These are phyloP conservation scores for Avena atlantica DNA, from an alignment of 176 grass and related monocot genomes.

Conservation along the genomic window DNA sequence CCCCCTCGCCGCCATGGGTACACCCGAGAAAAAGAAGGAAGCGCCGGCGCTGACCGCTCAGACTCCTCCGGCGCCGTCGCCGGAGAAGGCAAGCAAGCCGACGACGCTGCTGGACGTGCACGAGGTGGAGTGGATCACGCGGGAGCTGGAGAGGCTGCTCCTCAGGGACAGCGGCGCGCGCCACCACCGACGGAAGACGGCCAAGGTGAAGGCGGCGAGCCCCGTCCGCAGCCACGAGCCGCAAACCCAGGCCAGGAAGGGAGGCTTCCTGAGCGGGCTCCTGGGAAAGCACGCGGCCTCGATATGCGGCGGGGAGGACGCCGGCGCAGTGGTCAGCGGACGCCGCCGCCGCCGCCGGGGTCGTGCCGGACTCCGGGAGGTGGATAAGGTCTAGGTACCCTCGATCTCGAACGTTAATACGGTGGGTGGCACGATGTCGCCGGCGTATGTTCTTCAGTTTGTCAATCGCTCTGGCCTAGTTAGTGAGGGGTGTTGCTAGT, in stretches of 20 bases:
- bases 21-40: background rate
- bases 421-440: background rate
- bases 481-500: background rate
- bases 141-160: conserved; percentile 69
- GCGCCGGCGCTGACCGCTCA: too few relatives aligned
- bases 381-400: conserved; percentile 42
- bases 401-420: background rate
- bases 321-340: background rate
- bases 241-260: background rate
- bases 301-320: conserved; percentile 44
- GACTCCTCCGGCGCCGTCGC: background rate
- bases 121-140: conserved; percentile 79
- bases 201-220: conserved; percentile 7
- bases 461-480: background rate
- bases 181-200: conserved; percentile 25
- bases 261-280: conserved; percentile 30
- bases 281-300: conserved; percentile 52
- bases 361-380: conserved; percentile 35
- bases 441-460: background rate
- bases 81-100: conserved; percentile 2
- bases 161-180: conserved; percentile 6
- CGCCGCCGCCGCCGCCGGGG: background rate
- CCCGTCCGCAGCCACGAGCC: background rate
- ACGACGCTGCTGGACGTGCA: conserved; percentile 67
- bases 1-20: conserved; percentile 18